phyloP scores from a whole-genome alignment of 495 filamentous ascomycete genomes.

The Cladorrhinum samala region DNA sequence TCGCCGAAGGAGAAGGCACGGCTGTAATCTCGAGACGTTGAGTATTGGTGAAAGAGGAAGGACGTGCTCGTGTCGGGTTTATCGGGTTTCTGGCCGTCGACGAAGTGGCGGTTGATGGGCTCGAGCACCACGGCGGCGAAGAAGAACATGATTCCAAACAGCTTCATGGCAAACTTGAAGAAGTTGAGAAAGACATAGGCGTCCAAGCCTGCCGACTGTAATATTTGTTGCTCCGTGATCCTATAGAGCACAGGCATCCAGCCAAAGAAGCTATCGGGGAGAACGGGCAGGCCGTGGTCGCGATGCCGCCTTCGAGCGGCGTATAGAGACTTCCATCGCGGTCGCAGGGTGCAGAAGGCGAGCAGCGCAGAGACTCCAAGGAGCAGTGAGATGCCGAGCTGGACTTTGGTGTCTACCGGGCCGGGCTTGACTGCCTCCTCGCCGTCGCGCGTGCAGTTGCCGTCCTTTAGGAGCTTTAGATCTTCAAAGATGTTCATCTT shows the following conservation, averaged over 20 bases:
- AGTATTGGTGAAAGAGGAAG: slow-evolving; percentile 11
- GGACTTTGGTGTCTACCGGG: not conserved
- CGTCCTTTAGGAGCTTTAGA: not conserved
- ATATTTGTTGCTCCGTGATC: slow-evolving; percentile 82
- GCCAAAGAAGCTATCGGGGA: slow-evolving; percentile 83
- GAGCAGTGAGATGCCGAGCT: not conserved
- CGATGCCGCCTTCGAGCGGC: slow-evolving; percentile 74
- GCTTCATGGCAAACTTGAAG: slow-evolving; percentile 87
- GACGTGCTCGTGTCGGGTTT: slow-evolving; percentile 2
- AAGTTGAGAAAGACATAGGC: slow-evolving; percentile 93
- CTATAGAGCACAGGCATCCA: slow-evolving; percentile 89
- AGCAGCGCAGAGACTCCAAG: not conserved
- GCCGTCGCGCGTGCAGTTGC: not conserved
- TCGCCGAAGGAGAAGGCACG: not conserved
- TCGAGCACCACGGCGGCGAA: slow-evolving; percentile 74
- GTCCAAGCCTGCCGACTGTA: slow-evolving; percentile 88
- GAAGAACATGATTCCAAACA: slow-evolving; percentile 70
- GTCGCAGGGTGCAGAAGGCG: slow-evolving; percentile 57
- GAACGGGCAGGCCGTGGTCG: slow-evolving; percentile 65
- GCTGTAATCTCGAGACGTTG: slow-evolving; percentile 7
- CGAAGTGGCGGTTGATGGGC: slow-evolving; percentile 71
- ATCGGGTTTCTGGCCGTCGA: slow-evolving; percentile 7
- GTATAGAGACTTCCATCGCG: slow-evolving; percentile 89
- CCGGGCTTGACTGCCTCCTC: not conserved
- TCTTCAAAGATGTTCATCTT: not conserved